A percentile compares a stretch with the other conserved stretches of the same genome.
These are phyloP conservation scores for Euptelea pleiosperma DNA, from an alignment of 164 flowering plant genomes.

Conservation along the genomic window DNA sequence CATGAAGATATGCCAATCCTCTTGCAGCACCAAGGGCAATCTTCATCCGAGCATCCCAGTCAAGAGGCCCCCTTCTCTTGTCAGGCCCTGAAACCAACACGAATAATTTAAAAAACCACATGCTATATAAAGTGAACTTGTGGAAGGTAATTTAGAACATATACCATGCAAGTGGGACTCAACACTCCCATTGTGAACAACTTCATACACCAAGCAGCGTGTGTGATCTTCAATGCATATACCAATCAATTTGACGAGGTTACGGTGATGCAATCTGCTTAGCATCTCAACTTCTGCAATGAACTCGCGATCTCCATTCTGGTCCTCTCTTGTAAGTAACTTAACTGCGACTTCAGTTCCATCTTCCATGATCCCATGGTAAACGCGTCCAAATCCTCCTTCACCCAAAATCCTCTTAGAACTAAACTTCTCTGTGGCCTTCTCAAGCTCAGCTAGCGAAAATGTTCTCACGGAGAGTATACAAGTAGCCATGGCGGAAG, in stretches of 20 bases:
- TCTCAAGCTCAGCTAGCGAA: conserved; percentile 66
- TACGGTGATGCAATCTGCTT: conserved; percentile 92
- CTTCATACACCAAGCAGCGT: conserved; percentile 91
- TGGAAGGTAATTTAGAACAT: conserved; percentile 3
- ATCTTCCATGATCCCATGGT: conserved; percentile 68
- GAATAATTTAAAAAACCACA: background rate
- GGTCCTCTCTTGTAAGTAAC: conserved; percentile 71
- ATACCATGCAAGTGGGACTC: conserved; percentile 98
- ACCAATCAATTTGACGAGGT: conserved; percentile 91
- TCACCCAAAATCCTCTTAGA: conserved; percentile 73
- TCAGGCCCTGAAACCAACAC: conserved; percentile 58
- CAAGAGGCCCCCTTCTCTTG: conserved; percentile 61
- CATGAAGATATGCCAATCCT: conserved; percentile 97
- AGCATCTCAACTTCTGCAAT: conserved; percentile 97
- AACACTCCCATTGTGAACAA: conserved; percentile 91
- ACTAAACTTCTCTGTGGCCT: conserved; percentile 84
- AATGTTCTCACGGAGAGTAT: conserved; percentile 79
- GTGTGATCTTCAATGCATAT: conserved; percentile 79
- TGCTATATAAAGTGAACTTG: background rate
- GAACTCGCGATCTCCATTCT: conserved; percentile 82
- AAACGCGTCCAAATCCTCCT: conserved; percentile 96
- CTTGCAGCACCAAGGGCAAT: conserved; percentile 98
- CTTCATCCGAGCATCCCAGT: conserved; percentile 93
- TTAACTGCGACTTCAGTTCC: conserved; percentile 81
- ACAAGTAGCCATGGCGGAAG: conserved; percentile 70